Evolutionary conservation across 179 eudicot genomes (phyloP).

Genomic region (Gypsophila paniculata): DNA sequence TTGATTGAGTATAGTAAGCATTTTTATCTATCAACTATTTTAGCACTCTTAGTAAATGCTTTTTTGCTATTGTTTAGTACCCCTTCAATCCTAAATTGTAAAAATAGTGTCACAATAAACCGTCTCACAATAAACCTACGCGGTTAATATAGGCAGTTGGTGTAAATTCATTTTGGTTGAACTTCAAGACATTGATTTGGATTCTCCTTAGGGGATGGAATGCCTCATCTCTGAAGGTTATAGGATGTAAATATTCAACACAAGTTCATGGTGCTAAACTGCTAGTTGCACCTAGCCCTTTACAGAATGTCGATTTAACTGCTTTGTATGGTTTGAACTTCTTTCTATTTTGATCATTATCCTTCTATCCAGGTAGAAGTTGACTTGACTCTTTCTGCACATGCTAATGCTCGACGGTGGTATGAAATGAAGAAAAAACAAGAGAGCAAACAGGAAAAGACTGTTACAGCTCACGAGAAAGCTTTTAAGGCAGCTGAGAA

Average conservation of each 20-base stretch:
- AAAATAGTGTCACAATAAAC: too few relatives aligned
- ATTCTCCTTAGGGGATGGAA: background rate
- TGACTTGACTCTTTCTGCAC: slow-evolving; percentile 89
- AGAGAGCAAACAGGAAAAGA: slow-evolving; percentile 95
- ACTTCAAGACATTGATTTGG: background rate
- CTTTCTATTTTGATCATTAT: slow-evolving; percentile 14
- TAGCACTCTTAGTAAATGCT: too few relatives aligned
- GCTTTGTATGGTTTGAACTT: background rate
- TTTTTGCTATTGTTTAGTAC: too few relatives aligned
- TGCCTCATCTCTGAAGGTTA: background rate
- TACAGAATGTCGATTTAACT: background rate
- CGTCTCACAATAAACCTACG: too few relatives aligned
- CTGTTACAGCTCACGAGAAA: slow-evolving; percentile 90
- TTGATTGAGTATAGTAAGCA: too few relatives aligned
- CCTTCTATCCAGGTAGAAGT: slow-evolving; percentile 68
- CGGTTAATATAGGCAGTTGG: background rate
- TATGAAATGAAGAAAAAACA: slow-evolving; percentile 93
- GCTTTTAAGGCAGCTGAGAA: slow-evolving; percentile 99
- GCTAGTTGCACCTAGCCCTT: background rate
- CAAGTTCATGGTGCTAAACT: slow-evolving; percentile 1
- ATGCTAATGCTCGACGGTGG: slow-evolving; percentile 95
- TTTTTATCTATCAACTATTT: too few relatives aligned
- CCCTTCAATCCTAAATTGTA: too few relatives aligned
- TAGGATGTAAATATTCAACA: background rate
- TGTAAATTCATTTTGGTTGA: background rate